These are phyloP conservation scores for Synchytrium microbalum DNA, from an alignment of 371 early-diverging fungal species.

Conservation along the genomic window DNA sequence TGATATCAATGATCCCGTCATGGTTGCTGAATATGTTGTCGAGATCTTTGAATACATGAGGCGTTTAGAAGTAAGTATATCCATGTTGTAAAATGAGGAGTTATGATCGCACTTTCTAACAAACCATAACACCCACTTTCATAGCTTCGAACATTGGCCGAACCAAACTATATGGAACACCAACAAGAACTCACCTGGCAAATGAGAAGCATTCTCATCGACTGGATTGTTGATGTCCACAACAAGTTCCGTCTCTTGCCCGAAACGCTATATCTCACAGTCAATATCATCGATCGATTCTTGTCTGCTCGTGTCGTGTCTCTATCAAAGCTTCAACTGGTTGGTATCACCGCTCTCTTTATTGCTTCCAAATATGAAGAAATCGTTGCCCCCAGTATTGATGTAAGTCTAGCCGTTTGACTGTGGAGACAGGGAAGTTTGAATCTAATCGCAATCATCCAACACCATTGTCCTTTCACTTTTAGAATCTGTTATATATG, in stretches of 20 bases:
- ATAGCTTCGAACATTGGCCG: constrained; percentile 48
- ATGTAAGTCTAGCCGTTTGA: background rate
- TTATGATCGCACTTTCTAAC: constrained; percentile 2
- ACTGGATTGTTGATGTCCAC: constrained; percentile 92
- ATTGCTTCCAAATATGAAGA: constrained; percentile 98
- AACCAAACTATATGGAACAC: constrained; percentile 69
- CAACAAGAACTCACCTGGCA: constrained; percentile 87
- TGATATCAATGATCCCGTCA: constrained; percentile 70
- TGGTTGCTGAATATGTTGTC: constrained; percentile 82
- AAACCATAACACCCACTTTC: background rate
- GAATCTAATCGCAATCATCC: background rate
- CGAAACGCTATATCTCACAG: constrained; percentile 91
- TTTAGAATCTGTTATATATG: constrained; percentile 67
- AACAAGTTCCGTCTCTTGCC: constrained; percentile 83
- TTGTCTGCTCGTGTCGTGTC: constrained; percentile 78
- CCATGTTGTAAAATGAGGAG: background rate
- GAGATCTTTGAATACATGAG: constrained; percentile 84
- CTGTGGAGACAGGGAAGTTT: no score
- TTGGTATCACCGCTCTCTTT: constrained; percentile 90
- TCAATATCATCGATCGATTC: constrained; percentile 96
- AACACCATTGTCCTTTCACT: background rate
- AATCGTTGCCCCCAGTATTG: constrained; percentile 61
- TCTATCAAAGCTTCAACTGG: constrained; percentile 86
- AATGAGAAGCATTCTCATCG: constrained; percentile 86
- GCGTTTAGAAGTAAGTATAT: constrained; percentile 54